Percentiles rank a stretch among this genome's conserved stretches.
phyloP scores from a whole-genome alignment of 306 rosid genomes.

The Vigna hirtella region DNA sequence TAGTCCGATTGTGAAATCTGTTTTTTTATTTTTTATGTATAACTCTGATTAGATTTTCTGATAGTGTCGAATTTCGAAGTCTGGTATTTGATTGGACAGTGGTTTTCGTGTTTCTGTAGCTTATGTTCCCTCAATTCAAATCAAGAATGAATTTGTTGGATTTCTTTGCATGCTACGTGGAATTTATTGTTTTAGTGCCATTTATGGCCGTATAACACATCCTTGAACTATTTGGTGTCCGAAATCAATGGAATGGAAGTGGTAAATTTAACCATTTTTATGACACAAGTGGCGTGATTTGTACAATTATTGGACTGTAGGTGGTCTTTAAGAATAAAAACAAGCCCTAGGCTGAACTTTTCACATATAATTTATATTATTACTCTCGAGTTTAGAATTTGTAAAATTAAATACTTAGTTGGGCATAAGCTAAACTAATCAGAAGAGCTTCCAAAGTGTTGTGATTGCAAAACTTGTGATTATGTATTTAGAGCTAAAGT shows the following conservation, averaged over 20 bases:
- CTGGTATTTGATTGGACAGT: slow-evolving; percentile 4
- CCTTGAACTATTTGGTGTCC: slow-evolving; percentile 4
- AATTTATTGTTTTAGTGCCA: not conserved
- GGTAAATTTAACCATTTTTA: not conserved
- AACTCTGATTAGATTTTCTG: slow-evolving; percentile 7
- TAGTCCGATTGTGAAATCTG: not conserved
- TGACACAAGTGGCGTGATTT: not conserved
- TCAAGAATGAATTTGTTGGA: slow-evolving; percentile 10
- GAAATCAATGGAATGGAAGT: slow-evolving; percentile 28
- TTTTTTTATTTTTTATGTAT: not conserved
- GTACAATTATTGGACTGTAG: not conserved
- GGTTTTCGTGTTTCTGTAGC: slow-evolving; percentile 33
- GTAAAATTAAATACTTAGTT: not conserved
- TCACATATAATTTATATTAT: not conserved
- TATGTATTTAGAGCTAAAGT: slow-evolving; percentile 22
- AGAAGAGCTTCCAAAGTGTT: slow-evolving; percentile 9
- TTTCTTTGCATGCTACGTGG: not conserved
- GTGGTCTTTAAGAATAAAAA: not conserved
- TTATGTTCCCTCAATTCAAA: slow-evolving; percentile 2
- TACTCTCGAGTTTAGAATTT: not conserved
- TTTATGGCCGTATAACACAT: not conserved
- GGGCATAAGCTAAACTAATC: not conserved
- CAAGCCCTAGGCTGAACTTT: not conserved
- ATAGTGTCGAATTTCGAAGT: slow-evolving; percentile 16
- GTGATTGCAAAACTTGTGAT: slow-evolving; percentile 9